Evolutionary conservation across 345 rosid species (phyloP).

Genomic region (Eucalyptus marginata): DNA sequence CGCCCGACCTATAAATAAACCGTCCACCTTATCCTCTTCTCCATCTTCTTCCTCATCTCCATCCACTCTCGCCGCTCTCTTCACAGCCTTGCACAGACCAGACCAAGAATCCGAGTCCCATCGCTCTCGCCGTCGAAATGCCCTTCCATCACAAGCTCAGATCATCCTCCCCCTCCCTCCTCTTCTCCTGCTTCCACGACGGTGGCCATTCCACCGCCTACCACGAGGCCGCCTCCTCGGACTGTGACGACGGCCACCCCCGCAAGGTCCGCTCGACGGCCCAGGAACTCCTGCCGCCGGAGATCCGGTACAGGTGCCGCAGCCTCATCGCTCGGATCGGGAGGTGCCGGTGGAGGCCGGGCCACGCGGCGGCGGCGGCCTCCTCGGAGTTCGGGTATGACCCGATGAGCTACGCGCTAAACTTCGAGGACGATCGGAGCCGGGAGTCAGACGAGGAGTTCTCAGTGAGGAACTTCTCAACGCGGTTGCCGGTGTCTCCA

Average conservation of each 20-base stretch:
- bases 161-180: not conserved
- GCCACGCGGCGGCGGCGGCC: not conserved
- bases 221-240: not conserved
- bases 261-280: not conserved
- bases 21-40: no score
- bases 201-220: not conserved
- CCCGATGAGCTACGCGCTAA: slow-evolving; percentile 53
- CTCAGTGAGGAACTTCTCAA: slow-evolving; percentile 36
- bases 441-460: slow-evolving; percentile 7
- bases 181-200: not conserved
- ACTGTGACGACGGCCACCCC: not conserved
- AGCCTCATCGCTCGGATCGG: not conserved
- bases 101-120: not conserved
- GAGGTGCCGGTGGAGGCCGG: not conserved
- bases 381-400: slow-evolving; percentile 50
- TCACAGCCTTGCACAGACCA: not conserved
- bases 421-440: slow-evolving; percentile 47
- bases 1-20: not conserved
- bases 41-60: no score
- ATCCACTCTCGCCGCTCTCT: no score
- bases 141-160: not conserved
- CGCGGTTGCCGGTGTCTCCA: slow-evolving; percentile 52
- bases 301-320: not conserved
- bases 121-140: not conserved
- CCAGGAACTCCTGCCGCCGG: not conserved